Conservation (phyloP, 2,329 filamentous ascomycete species). For the Nemania bipapillata region DNA sequence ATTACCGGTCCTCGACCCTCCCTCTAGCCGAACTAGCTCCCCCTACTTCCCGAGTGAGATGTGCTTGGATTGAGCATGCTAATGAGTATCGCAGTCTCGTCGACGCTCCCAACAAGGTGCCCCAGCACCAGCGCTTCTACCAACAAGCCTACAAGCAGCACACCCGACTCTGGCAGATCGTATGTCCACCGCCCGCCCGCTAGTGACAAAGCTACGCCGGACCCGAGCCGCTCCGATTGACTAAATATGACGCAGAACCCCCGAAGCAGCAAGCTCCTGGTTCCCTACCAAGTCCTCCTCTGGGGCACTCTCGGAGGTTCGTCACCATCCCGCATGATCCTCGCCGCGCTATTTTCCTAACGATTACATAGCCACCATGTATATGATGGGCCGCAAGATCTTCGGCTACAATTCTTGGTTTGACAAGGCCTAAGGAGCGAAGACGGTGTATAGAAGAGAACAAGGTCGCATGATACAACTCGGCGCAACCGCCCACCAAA, state of each 20-base stretch:
- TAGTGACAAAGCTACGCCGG: not conserved
- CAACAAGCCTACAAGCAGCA: slow-evolving; percentile 76
- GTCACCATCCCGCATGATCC: slow-evolving; percentile 50
- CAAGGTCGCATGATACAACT: slow-evolving; percentile 34
- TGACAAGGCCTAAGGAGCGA: slow-evolving; percentile 60
- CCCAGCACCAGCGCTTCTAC: slow-evolving; percentile 78
- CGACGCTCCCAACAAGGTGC: slow-evolving; percentile 80
- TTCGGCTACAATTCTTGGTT: slow-evolving; percentile 84
- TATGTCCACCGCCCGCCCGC: slow-evolving; percentile 59
- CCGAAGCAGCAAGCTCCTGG: slow-evolving; percentile 72
- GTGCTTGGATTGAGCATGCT: slow-evolving; percentile 42
- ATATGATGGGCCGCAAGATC: slow-evolving; percentile 78
- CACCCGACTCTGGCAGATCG: slow-evolving; percentile 80
- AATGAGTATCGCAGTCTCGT: slow-evolving; percentile 61
- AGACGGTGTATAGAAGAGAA: slow-evolving; percentile 2
- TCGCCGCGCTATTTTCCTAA: slow-evolving; percentile 36
- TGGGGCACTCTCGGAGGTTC: slow-evolving; percentile 72
- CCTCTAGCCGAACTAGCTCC: slow-evolving; percentile 11
- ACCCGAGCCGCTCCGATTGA: slow-evolving; percentile 39
- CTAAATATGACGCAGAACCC: slow-evolving; percentile 62
- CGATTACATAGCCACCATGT: slow-evolving; percentile 64
- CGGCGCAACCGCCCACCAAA: slow-evolving; percentile 23
- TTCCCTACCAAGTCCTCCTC: slow-evolving; percentile 74
- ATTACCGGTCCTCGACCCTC: slow-evolving; percentile 33
- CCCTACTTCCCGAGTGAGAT: slow-evolving; percentile 15